Evolutionary conservation across 306 rosid genomes (phyloP).

Genomic region (Sechiopsis laciniata): DNA sequence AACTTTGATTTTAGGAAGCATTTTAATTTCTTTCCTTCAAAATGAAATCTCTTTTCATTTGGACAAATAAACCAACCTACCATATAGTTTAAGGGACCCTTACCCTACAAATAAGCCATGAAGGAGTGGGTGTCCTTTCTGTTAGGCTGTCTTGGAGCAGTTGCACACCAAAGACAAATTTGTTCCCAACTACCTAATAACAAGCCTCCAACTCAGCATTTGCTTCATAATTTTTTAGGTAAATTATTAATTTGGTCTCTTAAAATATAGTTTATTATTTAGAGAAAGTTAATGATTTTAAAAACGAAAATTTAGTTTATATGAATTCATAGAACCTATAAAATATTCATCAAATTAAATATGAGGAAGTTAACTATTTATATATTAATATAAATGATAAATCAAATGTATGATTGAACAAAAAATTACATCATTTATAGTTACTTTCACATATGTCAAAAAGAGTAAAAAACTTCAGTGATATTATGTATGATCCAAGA

Average conservation of each 20-base stretch:
- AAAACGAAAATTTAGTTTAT: too few relatives aligned
- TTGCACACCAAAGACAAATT: constrained; percentile 37
- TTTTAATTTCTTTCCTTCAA: neutral
- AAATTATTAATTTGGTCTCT: too few relatives aligned
- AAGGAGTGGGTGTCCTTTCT: constrained; percentile 51
- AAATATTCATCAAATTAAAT: constrained; percentile 5
- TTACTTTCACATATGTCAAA: too few relatives aligned
- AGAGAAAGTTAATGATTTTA: too few relatives aligned
- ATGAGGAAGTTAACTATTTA: too few relatives aligned
- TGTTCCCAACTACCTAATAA: constrained; percentile 35
- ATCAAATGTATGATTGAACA: too few relatives aligned
- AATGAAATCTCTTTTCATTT: neutral
- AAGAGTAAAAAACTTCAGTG: too few relatives aligned
- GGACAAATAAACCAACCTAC: constrained; percentile 30
- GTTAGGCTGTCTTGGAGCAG: constrained; percentile 44
- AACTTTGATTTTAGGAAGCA: neutral
- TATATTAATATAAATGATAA: too few relatives aligned
- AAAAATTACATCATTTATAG: too few relatives aligned
- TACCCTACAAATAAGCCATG: constrained; percentile 42
- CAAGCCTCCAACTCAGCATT: constrained; percentile 26
- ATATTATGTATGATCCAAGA: too few relatives aligned
- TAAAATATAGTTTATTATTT: too few relatives aligned
- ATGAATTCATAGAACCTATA: neutral
- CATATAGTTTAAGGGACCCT: constrained; percentile 31
- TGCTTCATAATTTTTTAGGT: too few relatives aligned